Base-by-base conservation (phyloP, 164 flowering plant species). In the Amborella trichopoda region DNA sequence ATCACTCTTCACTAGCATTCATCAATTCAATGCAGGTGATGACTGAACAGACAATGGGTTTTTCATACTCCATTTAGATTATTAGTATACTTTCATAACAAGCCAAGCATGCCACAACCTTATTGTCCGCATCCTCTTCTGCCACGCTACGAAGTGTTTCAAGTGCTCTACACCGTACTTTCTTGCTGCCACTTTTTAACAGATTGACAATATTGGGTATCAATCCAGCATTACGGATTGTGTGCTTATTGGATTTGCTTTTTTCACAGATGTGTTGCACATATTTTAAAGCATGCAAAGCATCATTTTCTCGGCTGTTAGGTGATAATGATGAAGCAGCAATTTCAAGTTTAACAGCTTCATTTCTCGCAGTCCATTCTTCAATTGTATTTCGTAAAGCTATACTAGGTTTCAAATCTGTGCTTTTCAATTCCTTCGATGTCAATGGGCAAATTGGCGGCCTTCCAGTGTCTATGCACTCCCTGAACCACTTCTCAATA, bases 321-420 rank as follows among this genome's bases (percentile, higher is more conserved):
- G 48, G 6, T 39, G 74, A 52, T 25, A 91, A 56, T 14, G 86
- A 77, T 44, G 60, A 68, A 13, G 71, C 71, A 38, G 94, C 95
- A 64, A 71, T 71, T 52, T 91, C 96, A 53, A 88, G 76, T 66
- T 80, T 76, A 48, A 70, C 80, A 65, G 84, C 73, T 58, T 84
- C 96, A 68, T 87, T 91, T 57, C 99, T 80, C 13, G 81, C 73
- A 50, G 50, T 74, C 99, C 99, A 91, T 65, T 91, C 94, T 60
- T 82, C 94, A 60, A 91, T 87, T 18, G 96, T 79, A 60, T 77
- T 71, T 23, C 88, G 64, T 38, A 91, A 56, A 60, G 94, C 90
- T 24, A 91, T 70, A 64, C 96, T 82, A 26, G 99, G 95, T 48
- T 74, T 91, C 61, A 91, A 63, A 23, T 87, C 82, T 1, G 83